A percentile compares a stretch with the other conserved stretches of the same genome.
phyloP scores from a whole-genome alignment of 192 early-diverging fungal genomes.

The Podochytrium sp. region DNA sequence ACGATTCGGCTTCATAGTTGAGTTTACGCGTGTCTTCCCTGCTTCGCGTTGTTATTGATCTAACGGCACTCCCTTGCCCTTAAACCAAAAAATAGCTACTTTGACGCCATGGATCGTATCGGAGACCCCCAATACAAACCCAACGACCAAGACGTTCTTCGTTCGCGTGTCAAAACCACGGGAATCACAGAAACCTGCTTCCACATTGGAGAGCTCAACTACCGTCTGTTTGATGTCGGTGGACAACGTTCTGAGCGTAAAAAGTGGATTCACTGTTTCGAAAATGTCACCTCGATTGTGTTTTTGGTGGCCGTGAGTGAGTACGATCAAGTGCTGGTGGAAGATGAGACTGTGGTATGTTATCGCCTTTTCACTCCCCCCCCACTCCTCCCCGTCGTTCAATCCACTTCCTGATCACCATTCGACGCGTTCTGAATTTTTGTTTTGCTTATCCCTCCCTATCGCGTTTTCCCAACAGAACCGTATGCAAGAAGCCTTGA shows the following conservation, averaged over 20 bases:
- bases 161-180: conserved; percentile 96
- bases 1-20: conserved; percentile 94
- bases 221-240: conserved; percentile 97
- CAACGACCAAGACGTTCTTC: conserved; percentile 94
- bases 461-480: conserved; percentile 55
- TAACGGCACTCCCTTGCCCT: conserved; percentile 15
- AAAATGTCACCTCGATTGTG: conserved; percentile 93
- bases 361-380: background rate
- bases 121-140: conserved; percentile 79
- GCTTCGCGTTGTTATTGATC: background rate
- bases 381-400: background rate
- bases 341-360: conserved; percentile 90
- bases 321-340: conserved; percentile 94
- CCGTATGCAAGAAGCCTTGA: conserved; percentile 95
- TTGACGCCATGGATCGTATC: conserved; percentile 92
- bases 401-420: too few relatives aligned
- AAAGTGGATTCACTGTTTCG: conserved; percentile 99
- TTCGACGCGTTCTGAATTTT: background rate
- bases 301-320: conserved; percentile 95
- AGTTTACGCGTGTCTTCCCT: background rate
- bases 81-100: conserved; percentile 69
- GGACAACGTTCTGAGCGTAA: conserved; percentile 98
- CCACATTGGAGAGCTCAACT: conserved; percentile 87
- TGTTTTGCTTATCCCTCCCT: too few relatives aligned
- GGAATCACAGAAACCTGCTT: conserved; percentile 97